Evolutionary conservation across 305 asterid genomes (phyloP).

Genomic region (Fraxinus sp.): DNA sequence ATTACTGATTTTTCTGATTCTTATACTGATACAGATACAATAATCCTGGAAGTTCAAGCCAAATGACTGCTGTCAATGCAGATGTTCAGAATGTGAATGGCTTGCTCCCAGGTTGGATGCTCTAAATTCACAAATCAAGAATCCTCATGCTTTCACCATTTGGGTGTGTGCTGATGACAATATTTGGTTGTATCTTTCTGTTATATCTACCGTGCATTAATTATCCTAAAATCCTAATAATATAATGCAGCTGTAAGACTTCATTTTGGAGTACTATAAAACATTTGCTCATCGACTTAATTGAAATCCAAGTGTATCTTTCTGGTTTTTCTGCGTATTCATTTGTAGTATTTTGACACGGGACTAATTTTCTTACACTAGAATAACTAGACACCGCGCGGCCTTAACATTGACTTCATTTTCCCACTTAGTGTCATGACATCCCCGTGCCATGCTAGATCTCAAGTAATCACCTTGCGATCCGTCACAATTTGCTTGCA

Average conservation of each 20-base stretch:
- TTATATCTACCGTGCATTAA: not conserved
- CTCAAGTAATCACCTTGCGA: too few species aligned
- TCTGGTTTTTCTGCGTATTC: not conserved
- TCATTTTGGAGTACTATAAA: not conserved
- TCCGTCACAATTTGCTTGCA: not conserved
- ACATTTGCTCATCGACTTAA: not conserved
- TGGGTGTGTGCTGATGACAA: not conserved
- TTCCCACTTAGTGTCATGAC: too few species aligned
- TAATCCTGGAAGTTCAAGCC: constrained; percentile 59
- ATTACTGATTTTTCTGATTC: not conserved
- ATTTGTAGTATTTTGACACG: not conserved
- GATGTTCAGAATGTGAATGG: constrained; percentile 62
- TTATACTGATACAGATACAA: constrained; percentile 42
- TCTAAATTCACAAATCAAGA: constrained; percentile 27
- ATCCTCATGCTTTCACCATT: not conserved
- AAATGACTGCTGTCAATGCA: constrained; percentile 54
- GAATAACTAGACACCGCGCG: too few species aligned
- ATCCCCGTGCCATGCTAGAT: too few species aligned
- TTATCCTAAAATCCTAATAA: not conserved
- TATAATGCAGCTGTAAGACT: not conserved
- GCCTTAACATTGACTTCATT: too few species aligned
- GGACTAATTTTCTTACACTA: too few species aligned
- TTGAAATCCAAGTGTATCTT: not conserved
- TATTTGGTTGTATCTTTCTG: not conserved
- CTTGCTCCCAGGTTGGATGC: constrained; percentile 92